Evolutionary conservation across 1,139 yeast genomes (phyloP), one percentile per base, ranked within the genome.

Genomic region (Suhomyces kunorum): DNA sequence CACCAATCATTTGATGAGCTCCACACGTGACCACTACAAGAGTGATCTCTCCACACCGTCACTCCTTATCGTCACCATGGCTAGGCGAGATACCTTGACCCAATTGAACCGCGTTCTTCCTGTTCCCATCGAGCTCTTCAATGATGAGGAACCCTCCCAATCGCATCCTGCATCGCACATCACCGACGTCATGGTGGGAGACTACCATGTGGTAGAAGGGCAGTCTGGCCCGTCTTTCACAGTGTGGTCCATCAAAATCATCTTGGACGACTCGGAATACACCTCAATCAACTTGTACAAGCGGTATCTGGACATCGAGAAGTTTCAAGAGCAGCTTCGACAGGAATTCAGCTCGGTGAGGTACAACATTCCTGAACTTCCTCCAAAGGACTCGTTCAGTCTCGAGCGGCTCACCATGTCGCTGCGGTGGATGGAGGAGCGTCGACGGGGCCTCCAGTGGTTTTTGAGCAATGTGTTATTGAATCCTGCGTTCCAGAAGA

Each of bases 371-470:
- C 88, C 90, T 1, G 62, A 54, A 17, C 61, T 87, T 24, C 96
- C 96, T 0, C 82, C 87, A 0, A 85, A 84, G 53, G 78, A 71
- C 50, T 56, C 48, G 25, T 56, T 80, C 37, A 63, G 74, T 30
- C 47, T 78, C 26, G 73, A 74, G 36, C 64, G 81, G 47, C 59
- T 81, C 47, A 65, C 80, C 36, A 65, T 72, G 48, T 58, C 68
- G 6, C 58, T 48, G 19, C 51, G 47, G 26, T 87, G 89, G 73
- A 58, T 87, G 26, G 84, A 77, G 45, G 67, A 67, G 22, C 63
- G 96, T 32, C 62, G 89, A 9, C 71, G 74, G 39, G 88, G 92
- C 0, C 64, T 87, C 15, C 94, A 86, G 54, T 87, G 82, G 74
- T 87, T 87, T 59, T 56, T 84, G 53, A 77, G 80, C 46, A 80